Evolutionary conservation across 495 filamentous ascomycete species (phyloP), one percentile per base, ranked within the genome.

Genomic region (Beverwykella pulmonaria): DNA sequence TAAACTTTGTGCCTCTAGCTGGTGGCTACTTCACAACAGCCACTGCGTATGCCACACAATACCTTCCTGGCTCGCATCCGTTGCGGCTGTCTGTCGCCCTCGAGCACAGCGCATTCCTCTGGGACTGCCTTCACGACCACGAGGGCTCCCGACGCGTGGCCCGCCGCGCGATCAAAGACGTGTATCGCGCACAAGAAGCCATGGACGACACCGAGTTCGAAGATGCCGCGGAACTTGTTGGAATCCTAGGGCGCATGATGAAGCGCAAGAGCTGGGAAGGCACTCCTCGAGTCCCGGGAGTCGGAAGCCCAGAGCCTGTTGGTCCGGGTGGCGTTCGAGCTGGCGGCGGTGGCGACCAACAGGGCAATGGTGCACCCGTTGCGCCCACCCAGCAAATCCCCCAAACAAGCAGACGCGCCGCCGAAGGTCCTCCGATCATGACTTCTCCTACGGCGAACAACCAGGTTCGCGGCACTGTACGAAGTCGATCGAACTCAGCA

Each of bases 91-190:
- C 91, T 0, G 89, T 97, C 17, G 95, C 95, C 65, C 87, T 96
- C 12, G 94, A 98, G 76, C 94, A 92, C 74, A 85, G 88, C n/a
- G 94, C 93, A 1, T 98, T 97, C 73, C 81, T 96, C 4, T 96
- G 94, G 80, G 94, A 98, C 73, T 97, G 93, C 71, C 81, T 92
- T 8, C 90, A 94, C 71, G 93, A 98, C 65, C 78, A 83, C 55
- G 86, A 89, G 22, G 85, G 82, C 46, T 90, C 90, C 58, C 83
- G 92, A 14, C 82, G 84, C 26, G 69, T 97, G 1, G 95, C 94
- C 2, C 88, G 90, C 72, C 83, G 86, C 36, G 91, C 93, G 32
- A 92, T 98, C 54, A 85, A 88, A 25, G 92, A 97, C 70, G 93
- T 96, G 1, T 97, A 97, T 74, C 90, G 91, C 54, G 90, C 91